These are phyloP conservation scores for Tylopilus sp. DNA, from an alignment of 1,284 basidiomycete species.

Conservation along the genomic window DNA sequence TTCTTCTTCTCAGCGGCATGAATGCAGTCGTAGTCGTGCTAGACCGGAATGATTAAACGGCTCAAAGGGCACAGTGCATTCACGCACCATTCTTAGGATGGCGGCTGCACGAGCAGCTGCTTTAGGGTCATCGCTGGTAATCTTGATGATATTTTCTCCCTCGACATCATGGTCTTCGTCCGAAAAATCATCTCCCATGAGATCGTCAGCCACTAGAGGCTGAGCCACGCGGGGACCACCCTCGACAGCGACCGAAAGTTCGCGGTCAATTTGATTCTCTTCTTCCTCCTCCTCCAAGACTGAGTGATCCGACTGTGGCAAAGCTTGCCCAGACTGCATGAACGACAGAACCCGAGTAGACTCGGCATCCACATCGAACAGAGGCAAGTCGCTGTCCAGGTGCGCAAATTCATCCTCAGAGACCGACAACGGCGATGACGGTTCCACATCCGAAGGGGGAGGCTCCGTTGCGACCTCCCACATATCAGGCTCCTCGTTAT, in stretches of 20 bases:
- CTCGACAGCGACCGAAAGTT: constrained; percentile 47
- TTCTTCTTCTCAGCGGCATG: constrained; percentile 56
- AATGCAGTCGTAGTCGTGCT: constrained; percentile 90
- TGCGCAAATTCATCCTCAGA: constrained; percentile 37
- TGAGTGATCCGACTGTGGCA: constrained; percentile 15
- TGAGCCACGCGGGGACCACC: constrained; percentile 24
- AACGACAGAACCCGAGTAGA: constrained; percentile 23
- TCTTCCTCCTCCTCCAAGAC: constrained; percentile 43
- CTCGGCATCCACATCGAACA: constrained; percentile 33
- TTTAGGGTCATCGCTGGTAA: constrained; percentile 82
- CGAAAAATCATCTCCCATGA: constrained; percentile 18
- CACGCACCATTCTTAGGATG: constrained; percentile 82
- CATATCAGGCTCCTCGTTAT: constrained; percentile 12
- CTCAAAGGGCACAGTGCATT: constrained; percentile 10
- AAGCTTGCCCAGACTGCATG: neutral
- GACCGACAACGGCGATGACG: constrained; percentile 14
- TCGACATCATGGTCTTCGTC: constrained; percentile 47
- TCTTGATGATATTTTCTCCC: constrained; percentile 68
- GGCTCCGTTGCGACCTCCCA: constrained; percentile 41
- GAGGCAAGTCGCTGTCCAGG: constrained; percentile 23
- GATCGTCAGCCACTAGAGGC: neutral
- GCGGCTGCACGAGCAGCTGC: constrained; percentile 92
- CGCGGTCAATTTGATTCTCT: constrained; percentile 49
- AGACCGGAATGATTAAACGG: constrained; percentile 16
- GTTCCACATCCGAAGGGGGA: constrained; percentile 33